phyloP scores from a whole-genome alignment of 2,329 filamentous ascomycete species.

The Apiospora kogelbergensis region DNA sequence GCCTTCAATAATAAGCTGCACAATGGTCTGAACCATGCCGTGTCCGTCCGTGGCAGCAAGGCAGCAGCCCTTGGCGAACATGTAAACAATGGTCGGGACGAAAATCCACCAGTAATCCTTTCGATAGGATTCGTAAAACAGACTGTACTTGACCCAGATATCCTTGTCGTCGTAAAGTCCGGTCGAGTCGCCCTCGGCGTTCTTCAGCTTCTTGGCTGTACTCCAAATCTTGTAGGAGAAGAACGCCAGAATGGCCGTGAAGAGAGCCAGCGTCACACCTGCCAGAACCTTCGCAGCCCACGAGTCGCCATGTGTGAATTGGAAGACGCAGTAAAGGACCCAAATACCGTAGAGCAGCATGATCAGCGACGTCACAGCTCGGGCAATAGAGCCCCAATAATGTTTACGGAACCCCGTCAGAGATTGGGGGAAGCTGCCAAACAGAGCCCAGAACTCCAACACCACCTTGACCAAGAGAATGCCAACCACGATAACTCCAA shows the following conservation, averaged over 20 bases:
- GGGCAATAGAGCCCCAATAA: conserved; percentile 91
- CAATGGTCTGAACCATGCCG: conserved; percentile 76
- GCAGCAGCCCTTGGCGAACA: conserved; percentile 83
- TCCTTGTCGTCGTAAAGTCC: conserved; percentile 85
- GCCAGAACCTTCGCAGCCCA: conserved; percentile 89
- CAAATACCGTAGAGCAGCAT: conserved; percentile 91
- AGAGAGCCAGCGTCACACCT: conserved; percentile 74
- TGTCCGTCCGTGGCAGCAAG: conserved; percentile 85
- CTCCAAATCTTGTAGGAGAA: conserved; percentile 83
- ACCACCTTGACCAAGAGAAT: conserved; percentile 90
- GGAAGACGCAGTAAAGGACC: conserved; percentile 94
- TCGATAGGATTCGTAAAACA: conserved; percentile 97
- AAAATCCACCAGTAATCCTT: conserved; percentile 98
- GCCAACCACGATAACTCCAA: conserved; percentile 79
- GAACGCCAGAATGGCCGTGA: conserved; percentile 78
- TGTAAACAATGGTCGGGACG: conserved; percentile 83
- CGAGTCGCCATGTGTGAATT: conserved; percentile 90
- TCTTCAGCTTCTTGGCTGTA: conserved; percentile 70
- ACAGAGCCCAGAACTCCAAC: conserved; percentile 88
- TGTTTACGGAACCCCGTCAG: conserved; percentile 87
- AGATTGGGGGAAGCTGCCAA: conserved; percentile 77
- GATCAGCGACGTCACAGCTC: conserved; percentile 86
- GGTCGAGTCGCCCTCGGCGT: conserved; percentile 69
- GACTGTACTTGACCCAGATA: conserved; percentile 90
- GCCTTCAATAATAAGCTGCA: conserved; percentile 78